phyloP scores from a whole-genome alignment of 2,329 filamentous ascomycete species.

The Beauveria rudraprayagi region DNA sequence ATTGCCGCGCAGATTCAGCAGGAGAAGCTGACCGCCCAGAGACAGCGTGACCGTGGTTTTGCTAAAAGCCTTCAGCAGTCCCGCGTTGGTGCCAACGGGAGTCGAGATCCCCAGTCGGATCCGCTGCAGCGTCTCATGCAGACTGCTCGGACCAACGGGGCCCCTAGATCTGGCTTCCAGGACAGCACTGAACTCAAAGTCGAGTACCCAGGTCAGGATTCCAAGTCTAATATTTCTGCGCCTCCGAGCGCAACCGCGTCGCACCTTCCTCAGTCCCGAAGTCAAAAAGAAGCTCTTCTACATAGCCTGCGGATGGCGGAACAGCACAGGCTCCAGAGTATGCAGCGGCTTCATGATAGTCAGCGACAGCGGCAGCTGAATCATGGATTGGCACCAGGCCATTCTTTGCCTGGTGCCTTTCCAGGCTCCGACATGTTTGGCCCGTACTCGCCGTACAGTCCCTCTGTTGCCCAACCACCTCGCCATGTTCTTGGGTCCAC shows the following conservation, averaged over 20 bases:
- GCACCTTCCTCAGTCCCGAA: neutral
- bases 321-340: neutral
- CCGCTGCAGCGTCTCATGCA: conserved; percentile 23
- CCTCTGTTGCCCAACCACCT: neutral
- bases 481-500: neutral
- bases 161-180: neutral
- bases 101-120: conserved; percentile 12
- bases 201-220: neutral
- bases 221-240: neutral
- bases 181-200: neutral
- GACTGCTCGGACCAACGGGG: conserved; percentile 18
- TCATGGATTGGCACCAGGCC: neutral
- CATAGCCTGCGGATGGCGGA: neutral
- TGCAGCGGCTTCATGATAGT: neutral
- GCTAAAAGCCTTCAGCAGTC: conserved; percentile 18
- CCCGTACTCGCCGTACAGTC: neutral
- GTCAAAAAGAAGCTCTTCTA: neutral
- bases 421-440: neutral
- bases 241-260: neutral
- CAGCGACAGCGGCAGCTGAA: neutral
- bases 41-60: conserved; percentile 21
- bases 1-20: conserved; percentile 28
- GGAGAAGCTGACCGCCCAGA: conserved; percentile 24
- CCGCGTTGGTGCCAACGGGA: neutral
- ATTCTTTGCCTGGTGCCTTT: neutral